Evolutionary conservation across 441 rosid genomes (phyloP).

Genomic region (Eugenia klotzschiana): DNA sequence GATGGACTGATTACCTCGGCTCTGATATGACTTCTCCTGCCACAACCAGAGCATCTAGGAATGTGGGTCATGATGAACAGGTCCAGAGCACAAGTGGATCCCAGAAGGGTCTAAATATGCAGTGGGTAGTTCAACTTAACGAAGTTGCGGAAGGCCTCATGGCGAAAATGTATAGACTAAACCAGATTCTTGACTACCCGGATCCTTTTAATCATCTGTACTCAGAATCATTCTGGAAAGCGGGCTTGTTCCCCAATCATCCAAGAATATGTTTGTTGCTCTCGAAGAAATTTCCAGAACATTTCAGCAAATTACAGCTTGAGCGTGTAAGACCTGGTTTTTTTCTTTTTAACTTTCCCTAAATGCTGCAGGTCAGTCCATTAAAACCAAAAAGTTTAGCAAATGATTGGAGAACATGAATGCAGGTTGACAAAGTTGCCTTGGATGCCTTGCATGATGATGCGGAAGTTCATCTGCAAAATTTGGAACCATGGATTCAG

Average conservation of each 20-base stretch:
- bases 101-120: slow-evolving; percentile 79
- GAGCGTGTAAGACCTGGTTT: slow-evolving; percentile 61
- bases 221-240: slow-evolving; percentile 93
- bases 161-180: slow-evolving; percentile 97
- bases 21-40: slow-evolving; percentile 53
- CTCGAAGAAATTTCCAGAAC: slow-evolving; percentile 92
- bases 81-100: slow-evolving; percentile 49
- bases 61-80: slow-evolving; percentile 50
- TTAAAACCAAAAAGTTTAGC: neutral
- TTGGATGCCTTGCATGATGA: slow-evolving; percentile 78
- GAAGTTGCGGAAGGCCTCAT: slow-evolving; percentile 93
- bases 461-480: slow-evolving; percentile 85
- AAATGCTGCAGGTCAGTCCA: neutral
- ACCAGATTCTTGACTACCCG: slow-evolving; percentile 84
- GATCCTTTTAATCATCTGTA: slow-evolving; percentile 63
- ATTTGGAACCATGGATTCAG: slow-evolving; percentile 98
- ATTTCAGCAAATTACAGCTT: slow-evolving; percentile 85
- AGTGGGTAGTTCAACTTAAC: slow-evolving; percentile 78
- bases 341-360: neutral
- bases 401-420: neutral
- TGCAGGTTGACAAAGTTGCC: slow-evolving; percentile 82
- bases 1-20: slow-evolving; percentile 95
- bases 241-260: slow-evolving; percentile 77
- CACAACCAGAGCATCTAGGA: slow-evolving; percentile 42
- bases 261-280: slow-evolving; percentile 82